Percentiles rank a stretch among this genome's conserved stretches.
Conservation (phyloP, 768 basidiomycete genomes). For the Kwoniella sp. region DNA sequence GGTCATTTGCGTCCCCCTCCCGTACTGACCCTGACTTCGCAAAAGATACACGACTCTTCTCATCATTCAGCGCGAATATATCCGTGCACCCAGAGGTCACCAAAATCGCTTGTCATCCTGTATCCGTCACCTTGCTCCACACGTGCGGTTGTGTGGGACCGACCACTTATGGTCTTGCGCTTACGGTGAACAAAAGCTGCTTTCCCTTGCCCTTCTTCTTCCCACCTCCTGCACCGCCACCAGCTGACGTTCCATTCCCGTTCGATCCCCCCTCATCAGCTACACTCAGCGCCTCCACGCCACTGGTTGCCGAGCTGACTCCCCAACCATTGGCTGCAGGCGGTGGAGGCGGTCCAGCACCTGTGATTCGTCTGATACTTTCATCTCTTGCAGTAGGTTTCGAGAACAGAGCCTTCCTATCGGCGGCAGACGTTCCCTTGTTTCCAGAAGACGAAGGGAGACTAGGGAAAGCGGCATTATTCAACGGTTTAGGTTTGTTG, state of each 20-base stretch:
- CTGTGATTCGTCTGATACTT: slow-evolving; percentile 43
- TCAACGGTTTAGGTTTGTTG: slow-evolving; percentile 33
- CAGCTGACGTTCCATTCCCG: neutral
- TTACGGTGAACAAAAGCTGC: slow-evolving; percentile 51
- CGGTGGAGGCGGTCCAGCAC: slow-evolving; percentile 22
- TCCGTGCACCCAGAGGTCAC: too few species aligned
- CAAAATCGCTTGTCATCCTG: too few species aligned
- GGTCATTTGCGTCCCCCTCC: neutral
- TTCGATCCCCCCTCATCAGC: neutral
- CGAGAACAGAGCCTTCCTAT: slow-evolving; percentile 42
- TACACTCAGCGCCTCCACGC: slow-evolving; percentile 4
- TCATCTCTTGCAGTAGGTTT: slow-evolving; percentile 47
- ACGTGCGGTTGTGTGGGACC: too few species aligned
- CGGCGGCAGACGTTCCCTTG: slow-evolving; percentile 25
- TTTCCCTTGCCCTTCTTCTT: slow-evolving; percentile 55
- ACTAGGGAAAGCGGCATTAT: slow-evolving; percentile 48
- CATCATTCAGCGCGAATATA: too few species aligned
- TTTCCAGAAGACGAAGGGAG: slow-evolving; percentile 26
- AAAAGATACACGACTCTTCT: too few species aligned
- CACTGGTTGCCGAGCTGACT: neutral
- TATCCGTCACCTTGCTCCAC: too few species aligned
- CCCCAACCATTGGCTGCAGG: slow-evolving; percentile 29
- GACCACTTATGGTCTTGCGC: slow-evolving; percentile 37
- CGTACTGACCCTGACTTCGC: too few species aligned
- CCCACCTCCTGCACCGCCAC: slow-evolving; percentile 26